Evolutionary conservation across 345 rosid genomes (phyloP), one percentile per base, ranked within the genome.

Genomic region (Psidium friedrichsthalianum): DNA sequence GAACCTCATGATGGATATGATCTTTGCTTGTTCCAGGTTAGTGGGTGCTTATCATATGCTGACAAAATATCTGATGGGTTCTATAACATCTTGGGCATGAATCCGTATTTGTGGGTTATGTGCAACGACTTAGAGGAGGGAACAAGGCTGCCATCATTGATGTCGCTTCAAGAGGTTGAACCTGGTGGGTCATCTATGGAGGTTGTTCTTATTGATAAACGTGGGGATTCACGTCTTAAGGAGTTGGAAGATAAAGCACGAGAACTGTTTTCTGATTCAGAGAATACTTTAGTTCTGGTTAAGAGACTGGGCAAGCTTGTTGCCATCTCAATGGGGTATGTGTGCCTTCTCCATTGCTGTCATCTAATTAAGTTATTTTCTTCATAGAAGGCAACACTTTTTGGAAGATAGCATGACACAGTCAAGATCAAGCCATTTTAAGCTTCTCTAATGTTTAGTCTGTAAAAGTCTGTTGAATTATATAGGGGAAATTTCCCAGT

Each of bases 21-120:
- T 76, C 27, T 56, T 52, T 78, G 21, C 74, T 11, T 59, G 29
- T 87, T 86, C 82, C 93, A 96, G 99, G 95, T 95, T 3, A 97
- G 93, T 83, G 98, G 99, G 53, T 95, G 96, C 90, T 92, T 97
- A 87, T 97, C 99, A 6, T 97, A 95, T 87, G 87, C 83, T 69
- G 98, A 97, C 90, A 94, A 94, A 86, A 97, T 97, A 82, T 88
- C 97, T 20, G 97, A 97, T 90, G 99, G 99, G 24, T 97, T 97
- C 89, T 95, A 97, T 89, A 93, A 94, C 89, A 95, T 97, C 83
- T 83, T 97, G 88, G 99, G 99, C 85, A 95, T 97, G 96, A 96
- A 95, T 88, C 98, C 98, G 9, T 89, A 93, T 89, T 89, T 97
- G n/a, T 97, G 99, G 99, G 87, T 92, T 51, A 95, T 94, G 97